Evolutionary conservation across 176 grass and related monocot species (phyloP), one percentile per base, ranked within the genome.

Genomic region (Thalia dealbata): DNA sequence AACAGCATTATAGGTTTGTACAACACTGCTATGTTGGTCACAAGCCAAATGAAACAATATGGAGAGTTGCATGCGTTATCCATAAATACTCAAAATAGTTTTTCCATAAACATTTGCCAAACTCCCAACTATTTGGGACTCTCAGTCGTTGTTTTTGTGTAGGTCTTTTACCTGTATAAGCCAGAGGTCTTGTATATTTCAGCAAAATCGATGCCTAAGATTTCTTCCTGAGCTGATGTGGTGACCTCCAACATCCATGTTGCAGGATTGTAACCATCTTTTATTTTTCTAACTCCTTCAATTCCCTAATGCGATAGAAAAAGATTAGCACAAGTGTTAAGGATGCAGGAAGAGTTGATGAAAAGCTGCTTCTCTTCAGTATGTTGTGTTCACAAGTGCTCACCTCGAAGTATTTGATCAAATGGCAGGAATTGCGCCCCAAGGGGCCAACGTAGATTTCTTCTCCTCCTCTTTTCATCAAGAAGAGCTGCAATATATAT

Each of bases 391-490:
- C 72, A 75, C 32, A n/a, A 67, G 86, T 65, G 2, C 64, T 87
- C 50, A 89, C 92, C 92, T 96, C 86, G 80, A 96, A 92, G 75
- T 92, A 92, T 21, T 83, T 75, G 68, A 96, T 92, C 60, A 96
- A 58, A 76, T 92, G 75, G 61, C 84, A 87, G 0, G 92, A 96
- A 76, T 96, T 89, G 65, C 54, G 82, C 42, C 92, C 92, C 69
- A 96, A 79, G 48, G 92, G 92, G 0, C 92, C 89, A 0, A 89
- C 89, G 67, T 92, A 96, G 71, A 89, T 96, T 69, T 89, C 92
- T 82, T 96, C 92, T 18, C 92, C 92, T 61, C 88, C 92, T 28
- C 86, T 78, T 96, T 96, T 91, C 92, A 96, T 96, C 10, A 96
- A 86, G 67, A 96, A 96, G 35, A 96, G 52, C 92, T 89, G 85